Percentiles rank a stretch among this genome's conserved stretches.
Evolutionary conservation across 1,284 basidiomycete genomes (phyloP).

Genomic region (Vanrija sp.): DNA sequence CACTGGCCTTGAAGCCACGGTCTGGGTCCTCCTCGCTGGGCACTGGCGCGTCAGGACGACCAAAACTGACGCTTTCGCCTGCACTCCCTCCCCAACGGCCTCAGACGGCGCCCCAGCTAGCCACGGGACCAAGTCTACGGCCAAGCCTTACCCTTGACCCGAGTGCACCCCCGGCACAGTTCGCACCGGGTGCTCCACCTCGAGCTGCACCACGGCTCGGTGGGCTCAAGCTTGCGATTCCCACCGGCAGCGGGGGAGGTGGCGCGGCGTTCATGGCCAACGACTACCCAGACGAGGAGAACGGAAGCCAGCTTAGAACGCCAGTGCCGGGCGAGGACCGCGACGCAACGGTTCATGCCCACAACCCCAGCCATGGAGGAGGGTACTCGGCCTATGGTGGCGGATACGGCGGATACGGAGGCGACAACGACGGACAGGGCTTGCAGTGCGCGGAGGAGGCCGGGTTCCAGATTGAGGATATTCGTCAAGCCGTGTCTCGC

Average conservation of each 20-base stretch:
- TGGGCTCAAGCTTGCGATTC: slow-evolving; percentile 39
- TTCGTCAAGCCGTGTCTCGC: slow-evolving; percentile 29
- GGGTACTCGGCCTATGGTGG: slow-evolving; percentile 4
- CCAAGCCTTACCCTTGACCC: slow-evolving; percentile 16
- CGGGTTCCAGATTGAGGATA: slow-evolving; percentile 18
- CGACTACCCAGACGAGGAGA: slow-evolving; percentile 21
- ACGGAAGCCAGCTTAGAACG: slow-evolving; percentile 17
- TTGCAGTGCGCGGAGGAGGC: no score
- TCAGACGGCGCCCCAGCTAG: background rate
- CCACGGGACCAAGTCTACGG: slow-evolving; percentile 5
- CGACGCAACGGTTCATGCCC: slow-evolving; percentile 38
- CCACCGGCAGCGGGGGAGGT: slow-evolving; percentile 14
- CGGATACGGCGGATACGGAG: background rate
- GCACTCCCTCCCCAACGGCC: background rate
- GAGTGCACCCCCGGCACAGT: no score
- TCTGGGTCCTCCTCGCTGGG: slow-evolving; percentile 12
- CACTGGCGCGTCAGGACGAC: slow-evolving; percentile 25
- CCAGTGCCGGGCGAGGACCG: slow-evolving; percentile 28
- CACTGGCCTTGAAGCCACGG: slow-evolving; percentile 21
- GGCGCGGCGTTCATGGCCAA: slow-evolving; percentile 9
- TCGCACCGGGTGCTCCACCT: background rate
- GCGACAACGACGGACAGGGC: slow-evolving; percentile 19
- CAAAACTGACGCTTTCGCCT: slow-evolving; percentile 32
- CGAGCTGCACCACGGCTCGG: slow-evolving; percentile 20
- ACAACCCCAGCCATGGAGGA: slow-evolving; percentile 4